Conservation (phyloP, 2,329 filamentous ascomycete species). For the Pseudogymnoascus verrucosus region DNA sequence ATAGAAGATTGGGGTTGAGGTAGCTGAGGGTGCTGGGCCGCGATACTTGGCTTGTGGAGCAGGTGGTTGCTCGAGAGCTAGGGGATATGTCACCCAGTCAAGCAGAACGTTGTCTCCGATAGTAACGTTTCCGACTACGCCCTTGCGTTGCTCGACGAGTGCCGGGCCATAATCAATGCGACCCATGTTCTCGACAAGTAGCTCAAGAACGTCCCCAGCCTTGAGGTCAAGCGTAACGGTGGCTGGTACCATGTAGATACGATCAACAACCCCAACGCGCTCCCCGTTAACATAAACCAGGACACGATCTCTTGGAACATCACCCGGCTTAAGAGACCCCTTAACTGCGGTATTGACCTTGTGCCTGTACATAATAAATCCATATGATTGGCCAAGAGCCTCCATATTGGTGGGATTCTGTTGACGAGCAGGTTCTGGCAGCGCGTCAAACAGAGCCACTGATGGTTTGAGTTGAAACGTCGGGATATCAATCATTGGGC, state of each 20-base stretch:
- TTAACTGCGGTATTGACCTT: constrained; percentile 19
- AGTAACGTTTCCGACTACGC: constrained; percentile 37
- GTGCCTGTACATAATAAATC: constrained; percentile 38
- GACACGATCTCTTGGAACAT: constrained; percentile 38
- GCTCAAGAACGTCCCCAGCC: constrained; percentile 33
- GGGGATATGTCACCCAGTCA: constrained; percentile 34
- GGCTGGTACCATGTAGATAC: constrained; percentile 33
- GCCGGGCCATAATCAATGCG: constrained; percentile 38
- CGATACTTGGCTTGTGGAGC: background rate
- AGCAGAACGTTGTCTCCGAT: constrained; percentile 28
- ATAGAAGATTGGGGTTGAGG: constrained; percentile 22
- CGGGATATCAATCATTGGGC: constrained; percentile 28
- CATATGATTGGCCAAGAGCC: constrained; percentile 36
- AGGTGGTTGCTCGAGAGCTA: constrained; percentile 29
- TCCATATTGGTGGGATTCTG: constrained; percentile 37
- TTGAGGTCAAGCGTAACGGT: constrained; percentile 32
- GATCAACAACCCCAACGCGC: constrained; percentile 38
- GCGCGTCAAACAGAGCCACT: constrained; percentile 32
- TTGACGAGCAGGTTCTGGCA: constrained; percentile 21
- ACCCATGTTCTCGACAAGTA: constrained; percentile 44
- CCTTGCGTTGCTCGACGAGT: constrained; percentile 39
- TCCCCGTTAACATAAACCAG: constrained; percentile 39
- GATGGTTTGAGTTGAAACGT: constrained; percentile 32
- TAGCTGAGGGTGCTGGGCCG: background rate
- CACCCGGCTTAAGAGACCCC: constrained; percentile 35